Percentiles rank a stretch among this genome's conserved stretches.
phyloP scores from a whole-genome alignment of 305 asterid genomes.

The Fraxinus sp. region DNA sequence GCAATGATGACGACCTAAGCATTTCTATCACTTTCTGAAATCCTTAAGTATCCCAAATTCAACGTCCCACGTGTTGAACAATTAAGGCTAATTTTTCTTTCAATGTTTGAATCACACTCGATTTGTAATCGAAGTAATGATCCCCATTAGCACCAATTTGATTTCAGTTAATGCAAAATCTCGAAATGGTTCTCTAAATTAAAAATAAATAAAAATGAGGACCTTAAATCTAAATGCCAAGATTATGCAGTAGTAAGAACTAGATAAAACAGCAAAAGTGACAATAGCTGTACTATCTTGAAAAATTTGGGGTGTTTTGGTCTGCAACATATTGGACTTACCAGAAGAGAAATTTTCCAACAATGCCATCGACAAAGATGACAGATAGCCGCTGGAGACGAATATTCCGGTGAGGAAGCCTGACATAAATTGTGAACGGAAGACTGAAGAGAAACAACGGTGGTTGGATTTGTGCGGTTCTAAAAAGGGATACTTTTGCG shows the following conservation, averaged over 20 bases:
- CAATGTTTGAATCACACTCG: not conserved
- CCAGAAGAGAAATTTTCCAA: not conserved
- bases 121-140: not conserved
- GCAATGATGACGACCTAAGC: not conserved
- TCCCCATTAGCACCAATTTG: not conserved
- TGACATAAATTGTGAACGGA: not conserved
- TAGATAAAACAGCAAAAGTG: not conserved
- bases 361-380: not conserved
- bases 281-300: not conserved
- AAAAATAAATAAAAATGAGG: not conserved
- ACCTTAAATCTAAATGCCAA: not conserved
- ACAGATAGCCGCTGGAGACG: not conserved
- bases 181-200: not conserved
- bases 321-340: not conserved
- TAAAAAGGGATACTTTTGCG: not conserved
- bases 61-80: not conserved
- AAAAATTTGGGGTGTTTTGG: not conserved
- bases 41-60: not conserved
- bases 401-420: not conserved
- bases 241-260: not conserved
- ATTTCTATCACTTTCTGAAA: not conserved
- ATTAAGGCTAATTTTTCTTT: not conserved
- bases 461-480: not conserved
- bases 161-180: not conserved
- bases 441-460: not conserved